Evolutionary conservation across 108 stramenopile genomes (phyloP).

Genomic region (Nitzschia inconspicua): DNA sequence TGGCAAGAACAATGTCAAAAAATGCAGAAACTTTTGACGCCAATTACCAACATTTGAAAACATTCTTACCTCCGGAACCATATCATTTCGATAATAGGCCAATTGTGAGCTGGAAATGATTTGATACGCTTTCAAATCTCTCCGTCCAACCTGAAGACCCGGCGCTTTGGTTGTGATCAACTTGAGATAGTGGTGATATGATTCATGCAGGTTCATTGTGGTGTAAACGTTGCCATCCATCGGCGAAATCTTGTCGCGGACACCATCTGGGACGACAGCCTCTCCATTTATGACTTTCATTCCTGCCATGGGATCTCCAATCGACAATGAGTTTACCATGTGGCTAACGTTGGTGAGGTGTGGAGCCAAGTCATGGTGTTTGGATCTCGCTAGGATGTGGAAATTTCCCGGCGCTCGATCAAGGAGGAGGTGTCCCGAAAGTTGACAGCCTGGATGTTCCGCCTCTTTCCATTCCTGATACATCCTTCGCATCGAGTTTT

Average conservation of each 20-base stretch:
- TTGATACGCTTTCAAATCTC: slow-evolving; percentile 59
- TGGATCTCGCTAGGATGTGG: slow-evolving; percentile 81
- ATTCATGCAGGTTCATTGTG: slow-evolving; percentile 69
- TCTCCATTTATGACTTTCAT: slow-evolving; percentile 3
- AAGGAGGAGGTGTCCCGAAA: slow-evolving; percentile 76
- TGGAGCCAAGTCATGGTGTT: slow-evolving; percentile 79
- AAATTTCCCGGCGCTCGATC: slow-evolving; percentile 97
- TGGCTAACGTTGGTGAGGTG: slow-evolving; percentile 89
- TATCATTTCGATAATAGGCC: slow-evolving; percentile 57
- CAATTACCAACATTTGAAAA: too few relatives aligned
- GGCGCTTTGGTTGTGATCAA: slow-evolving; percentile 71
- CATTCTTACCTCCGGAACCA: slow-evolving; percentile 75
- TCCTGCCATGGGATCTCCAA: slow-evolving; percentile 41
- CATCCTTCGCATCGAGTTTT: slow-evolving; percentile 8
- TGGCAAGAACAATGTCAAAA: slow-evolving; percentile 1
- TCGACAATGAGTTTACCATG: slow-evolving; percentile 80
- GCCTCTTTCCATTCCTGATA: slow-evolving; percentile 40
- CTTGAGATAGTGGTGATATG: slow-evolving; percentile 93
- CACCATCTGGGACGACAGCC: slow-evolving; percentile 28
- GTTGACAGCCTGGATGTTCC: slow-evolving; percentile 89
- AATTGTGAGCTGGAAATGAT: slow-evolving; percentile 71
- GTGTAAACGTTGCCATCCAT: slow-evolving; percentile 82
- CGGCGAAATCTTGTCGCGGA: slow-evolving; percentile 49
- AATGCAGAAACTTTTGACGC: too few relatives aligned
- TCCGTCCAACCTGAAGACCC: slow-evolving; percentile 26